A percentile compares a stretch with the other conserved stretches of the same genome.
Conservation (phyloP, 1,139 yeast species). For the Yamadazyma triangularis region DNA sequence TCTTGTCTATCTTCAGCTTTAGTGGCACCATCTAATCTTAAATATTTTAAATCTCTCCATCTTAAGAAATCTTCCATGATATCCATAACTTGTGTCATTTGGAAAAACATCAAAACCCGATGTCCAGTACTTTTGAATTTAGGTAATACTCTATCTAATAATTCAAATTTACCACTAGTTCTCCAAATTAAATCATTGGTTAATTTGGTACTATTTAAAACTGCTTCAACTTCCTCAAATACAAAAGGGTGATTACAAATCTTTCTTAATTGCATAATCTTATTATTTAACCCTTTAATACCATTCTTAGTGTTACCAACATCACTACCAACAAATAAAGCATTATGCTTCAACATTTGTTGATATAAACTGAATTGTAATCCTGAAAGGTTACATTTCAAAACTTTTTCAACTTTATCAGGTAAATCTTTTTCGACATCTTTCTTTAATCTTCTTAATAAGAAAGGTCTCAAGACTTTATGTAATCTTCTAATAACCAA, state of each 20-base stretch:
- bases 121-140: constrained; percentile 74
- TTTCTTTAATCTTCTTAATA: constrained; percentile 88
- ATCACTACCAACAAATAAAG: constrained; percentile 52
- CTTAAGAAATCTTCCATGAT: constrained; percentile 83
- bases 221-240: constrained; percentile 87
- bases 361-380: constrained; percentile 76
- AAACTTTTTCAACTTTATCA: constrained; percentile 89
- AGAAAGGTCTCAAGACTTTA: constrained; percentile 91
- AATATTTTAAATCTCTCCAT: constrained; percentile 57
- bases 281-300: constrained; percentile 83
- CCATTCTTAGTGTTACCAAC: constrained; percentile 46
- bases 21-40: constrained; percentile 79
- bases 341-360: constrained; percentile 70
- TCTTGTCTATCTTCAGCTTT: constrained; percentile 78
- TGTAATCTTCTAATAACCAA: constrained; percentile 93
- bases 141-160: constrained; percentile 69
- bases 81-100: constrained; percentile 87
- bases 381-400: constrained; percentile 91
- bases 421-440: constrained; percentile 98
- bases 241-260: constrained; percentile 98
- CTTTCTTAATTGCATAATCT: constrained; percentile 92
- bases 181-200: constrained; percentile 76
- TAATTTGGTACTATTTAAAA: constrained; percentile 70
- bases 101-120: constrained; percentile 76
- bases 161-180: constrained; percentile 73